A percentile compares a stretch with the other conserved stretches of the same genome.
These are phyloP conservation scores for Polytolypa hystricis DNA, from an alignment of 2,329 filamentous ascomycete genomes.

Conservation along the genomic window DNA sequence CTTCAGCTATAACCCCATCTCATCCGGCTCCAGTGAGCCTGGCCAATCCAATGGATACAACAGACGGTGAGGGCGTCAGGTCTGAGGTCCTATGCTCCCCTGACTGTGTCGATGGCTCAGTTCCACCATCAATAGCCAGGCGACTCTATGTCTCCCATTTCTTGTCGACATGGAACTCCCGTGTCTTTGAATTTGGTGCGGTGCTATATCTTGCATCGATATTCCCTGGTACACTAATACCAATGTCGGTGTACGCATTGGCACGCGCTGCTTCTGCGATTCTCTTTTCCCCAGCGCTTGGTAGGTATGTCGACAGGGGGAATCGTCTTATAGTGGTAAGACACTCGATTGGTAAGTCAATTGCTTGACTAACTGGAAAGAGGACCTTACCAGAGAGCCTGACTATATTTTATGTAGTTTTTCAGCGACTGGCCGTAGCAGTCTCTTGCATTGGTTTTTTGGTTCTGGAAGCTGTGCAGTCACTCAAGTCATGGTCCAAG, in stretches of 20 bases:
- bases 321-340: constrained; percentile 42
- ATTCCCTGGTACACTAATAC: constrained; percentile 50
- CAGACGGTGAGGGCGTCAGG: no score
- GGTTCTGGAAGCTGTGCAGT: constrained; percentile 15
- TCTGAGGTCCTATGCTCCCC: no score
- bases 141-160: constrained; percentile 49
- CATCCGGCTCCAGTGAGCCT: no score
- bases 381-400: no score
- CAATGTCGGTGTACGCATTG: constrained; percentile 59
- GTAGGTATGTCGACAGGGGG: constrained; percentile 46
- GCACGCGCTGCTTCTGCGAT: constrained; percentile 48
- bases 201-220: constrained; percentile 48
- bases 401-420: constrained; percentile 18
- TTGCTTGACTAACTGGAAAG: no score
- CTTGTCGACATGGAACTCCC: constrained; percentile 54
- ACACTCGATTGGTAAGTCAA: constrained; percentile 34
- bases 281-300: constrained; percentile 48
- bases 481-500: constrained; percentile 2
- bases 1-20: no score
- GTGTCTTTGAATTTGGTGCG: constrained; percentile 53
- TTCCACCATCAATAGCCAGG: neutral
- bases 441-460: constrained; percentile 39
- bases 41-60: no score
- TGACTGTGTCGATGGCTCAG: no score
- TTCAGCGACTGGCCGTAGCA: constrained; percentile 33